Evolutionary conservation across 2,329 filamentous ascomycete genomes (phyloP).

Genomic region (Orbilia brochopaga): DNA sequence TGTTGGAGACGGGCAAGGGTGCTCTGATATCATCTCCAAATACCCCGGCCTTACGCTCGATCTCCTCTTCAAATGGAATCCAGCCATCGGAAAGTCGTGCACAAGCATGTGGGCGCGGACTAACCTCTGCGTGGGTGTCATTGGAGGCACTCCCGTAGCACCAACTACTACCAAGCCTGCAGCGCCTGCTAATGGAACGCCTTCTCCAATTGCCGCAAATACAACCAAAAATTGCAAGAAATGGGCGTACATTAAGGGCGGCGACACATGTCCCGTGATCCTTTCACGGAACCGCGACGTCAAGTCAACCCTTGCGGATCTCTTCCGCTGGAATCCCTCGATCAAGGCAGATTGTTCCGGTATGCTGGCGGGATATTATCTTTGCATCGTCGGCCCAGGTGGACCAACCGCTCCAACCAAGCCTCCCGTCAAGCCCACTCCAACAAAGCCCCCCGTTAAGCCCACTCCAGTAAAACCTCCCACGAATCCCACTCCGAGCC

Average conservation of each 20-base stretch:
- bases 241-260: conserved; percentile 26
- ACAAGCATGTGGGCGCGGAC: conserved; percentile 20
- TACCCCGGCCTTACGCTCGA: conserved; percentile 15
- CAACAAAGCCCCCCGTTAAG: neutral
- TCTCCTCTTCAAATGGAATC: conserved; percentile 27
- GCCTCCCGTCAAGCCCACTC: neutral
- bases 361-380: conserved; percentile 6
- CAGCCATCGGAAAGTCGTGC: conserved; percentile 20
- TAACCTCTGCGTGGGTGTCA: conserved; percentile 24
- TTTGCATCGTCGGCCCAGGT: conserved; percentile 8
- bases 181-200: conserved; percentile 18
- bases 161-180: conserved; percentile 21
- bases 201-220: conserved; percentile 49
- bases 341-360: conserved; percentile 9
- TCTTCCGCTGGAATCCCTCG: conserved; percentile 21
- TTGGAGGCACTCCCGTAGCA: conserved; percentile 6
- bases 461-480: conserved; percentile 3
- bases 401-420: neutral
- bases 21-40: conserved; percentile 18
- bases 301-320: conserved; percentile 4
- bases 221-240: conserved; percentile 49
- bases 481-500: conserved; percentile 8
- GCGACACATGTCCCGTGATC: conserved; percentile 35
- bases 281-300: neutral
- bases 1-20: conserved; percentile 15